phyloP scores from a whole-genome alignment of 2,329 filamentous ascomycete species.

The Coniochaeta ligniaria region DNA sequence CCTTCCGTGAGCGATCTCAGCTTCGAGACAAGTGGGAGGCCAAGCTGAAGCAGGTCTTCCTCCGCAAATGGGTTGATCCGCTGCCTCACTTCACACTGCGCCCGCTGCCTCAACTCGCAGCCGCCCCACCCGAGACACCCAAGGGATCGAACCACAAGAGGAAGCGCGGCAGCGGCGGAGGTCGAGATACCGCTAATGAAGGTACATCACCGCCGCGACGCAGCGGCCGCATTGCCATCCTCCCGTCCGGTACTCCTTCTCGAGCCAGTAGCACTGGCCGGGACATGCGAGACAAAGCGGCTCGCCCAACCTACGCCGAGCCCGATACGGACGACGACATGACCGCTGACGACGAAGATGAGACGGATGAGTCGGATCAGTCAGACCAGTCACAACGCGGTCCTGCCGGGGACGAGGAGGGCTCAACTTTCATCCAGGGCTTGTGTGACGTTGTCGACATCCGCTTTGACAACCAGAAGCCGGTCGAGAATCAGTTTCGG shows the following conservation, averaged over 20 bases:
- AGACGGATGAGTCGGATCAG: background rate
- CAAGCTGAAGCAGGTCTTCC: constrained; percentile 62
- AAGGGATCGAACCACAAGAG: background rate
- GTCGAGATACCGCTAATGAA: background rate
- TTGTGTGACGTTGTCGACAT: constrained; percentile 65
- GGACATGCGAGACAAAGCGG: constrained; percentile 11
- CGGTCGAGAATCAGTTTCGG: constrained; percentile 57
- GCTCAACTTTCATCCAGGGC: constrained; percentile 40
- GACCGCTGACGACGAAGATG: constrained; percentile 16
- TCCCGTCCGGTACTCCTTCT: constrained; percentile 15
- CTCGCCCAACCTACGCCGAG: constrained; percentile 30
- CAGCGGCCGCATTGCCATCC: constrained; percentile 26
- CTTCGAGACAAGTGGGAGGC: constrained; percentile 72
- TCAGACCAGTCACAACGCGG: background rate
- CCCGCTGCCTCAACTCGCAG: background rate
- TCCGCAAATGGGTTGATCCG: constrained; percentile 28
- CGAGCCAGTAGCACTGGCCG: constrained; percentile 19
- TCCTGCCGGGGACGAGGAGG: background rate
- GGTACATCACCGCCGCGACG: constrained; percentile 21
- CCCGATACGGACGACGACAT: constrained; percentile 36
- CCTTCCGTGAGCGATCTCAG: constrained; percentile 76
- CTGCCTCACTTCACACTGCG: constrained; percentile 12
- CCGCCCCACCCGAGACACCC: background rate
- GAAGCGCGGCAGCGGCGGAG: background rate
- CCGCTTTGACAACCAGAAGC: constrained; percentile 69